phyloP scores from a whole-genome alignment of 371 early-diverging fungal species.

The Mucor velutinosus region DNA sequence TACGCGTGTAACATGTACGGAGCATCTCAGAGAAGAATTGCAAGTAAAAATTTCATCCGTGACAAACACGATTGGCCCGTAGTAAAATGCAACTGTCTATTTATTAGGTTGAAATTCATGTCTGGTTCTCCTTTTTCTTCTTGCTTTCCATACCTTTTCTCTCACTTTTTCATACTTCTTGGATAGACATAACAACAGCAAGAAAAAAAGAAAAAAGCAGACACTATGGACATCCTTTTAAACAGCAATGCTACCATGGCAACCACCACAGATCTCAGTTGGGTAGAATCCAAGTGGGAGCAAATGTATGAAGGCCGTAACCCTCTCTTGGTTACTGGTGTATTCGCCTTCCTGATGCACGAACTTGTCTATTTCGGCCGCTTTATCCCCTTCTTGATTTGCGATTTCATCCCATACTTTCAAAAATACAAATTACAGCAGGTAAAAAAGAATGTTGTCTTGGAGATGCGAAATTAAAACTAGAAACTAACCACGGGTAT shows the following conservation, averaged over 20 bases:
- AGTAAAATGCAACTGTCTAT: not conserved
- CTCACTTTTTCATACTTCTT: not conserved
- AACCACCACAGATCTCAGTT: slow-evolving; percentile 15
- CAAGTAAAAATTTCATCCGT: not conserved
- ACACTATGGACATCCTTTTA: slow-evolving; percentile 11
- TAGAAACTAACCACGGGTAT: no score
- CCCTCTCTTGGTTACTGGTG: slow-evolving; percentile 69
- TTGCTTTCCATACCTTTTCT: not conserved
- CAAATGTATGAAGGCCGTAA: slow-evolving; percentile 72
- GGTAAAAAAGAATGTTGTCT: slow-evolving; percentile 38
- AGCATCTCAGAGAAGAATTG: not conserved
- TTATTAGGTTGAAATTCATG: not conserved
- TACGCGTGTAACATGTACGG: slow-evolving; percentile 3
- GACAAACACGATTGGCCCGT: not conserved
- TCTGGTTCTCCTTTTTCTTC: not conserved
- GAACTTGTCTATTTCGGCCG: slow-evolving; percentile 81
- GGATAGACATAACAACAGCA: not conserved
- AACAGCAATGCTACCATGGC: slow-evolving; percentile 6
- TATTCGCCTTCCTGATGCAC: slow-evolving; percentile 73
- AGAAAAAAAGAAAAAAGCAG: not conserved
- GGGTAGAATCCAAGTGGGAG: slow-evolving; percentile 54
- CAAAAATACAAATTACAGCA: slow-evolving; percentile 86
- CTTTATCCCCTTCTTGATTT: slow-evolving; percentile 74
- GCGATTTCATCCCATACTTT: slow-evolving; percentile 73
- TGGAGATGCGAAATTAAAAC: not conserved